Conservation (phyloP, 805 yeast genomes). For the Ogataea haglerorum region DNA sequence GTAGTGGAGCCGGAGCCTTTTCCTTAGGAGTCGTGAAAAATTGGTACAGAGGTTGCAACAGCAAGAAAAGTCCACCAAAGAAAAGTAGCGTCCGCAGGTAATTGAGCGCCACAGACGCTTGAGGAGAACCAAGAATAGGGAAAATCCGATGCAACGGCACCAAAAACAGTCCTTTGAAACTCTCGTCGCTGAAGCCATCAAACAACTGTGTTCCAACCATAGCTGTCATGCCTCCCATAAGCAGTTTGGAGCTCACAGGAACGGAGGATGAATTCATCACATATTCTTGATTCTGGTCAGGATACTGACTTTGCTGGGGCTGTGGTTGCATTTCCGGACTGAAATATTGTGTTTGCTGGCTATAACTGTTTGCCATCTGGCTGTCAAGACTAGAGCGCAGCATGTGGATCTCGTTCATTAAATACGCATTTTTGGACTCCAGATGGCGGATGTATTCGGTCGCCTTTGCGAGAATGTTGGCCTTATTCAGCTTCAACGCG, state of each 20-base stretch:
- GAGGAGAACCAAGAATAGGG: constrained; percentile 22
- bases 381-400: constrained; percentile 30
- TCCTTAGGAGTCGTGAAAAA: background rate
- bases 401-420: constrained; percentile 51
- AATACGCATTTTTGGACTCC: constrained; percentile 52
- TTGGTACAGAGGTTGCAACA: constrained; percentile 14
- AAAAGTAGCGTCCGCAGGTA: constrained; percentile 18
- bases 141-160: constrained; percentile 25
- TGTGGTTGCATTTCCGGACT: background rate
- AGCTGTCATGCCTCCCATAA: constrained; percentile 35
- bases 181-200: constrained; percentile 12
- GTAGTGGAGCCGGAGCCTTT: background rate
- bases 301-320: background rate
- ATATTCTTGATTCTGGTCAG: background rate
- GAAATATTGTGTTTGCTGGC: constrained; percentile 4
- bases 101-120: constrained; percentile 10
- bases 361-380: constrained; percentile 12
- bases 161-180: constrained; percentile 26
- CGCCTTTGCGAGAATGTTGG: constrained; percentile 72
- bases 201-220: constrained; percentile 32
- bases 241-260: constrained; percentile 25
- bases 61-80: constrained; percentile 20
- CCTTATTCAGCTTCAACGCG: constrained; percentile 72
- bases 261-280: constrained; percentile 9
- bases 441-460: constrained; percentile 76